Evolutionary conservation across 345 rosid species (phyloP).

Genomic region (Erodium maritimum): DNA sequence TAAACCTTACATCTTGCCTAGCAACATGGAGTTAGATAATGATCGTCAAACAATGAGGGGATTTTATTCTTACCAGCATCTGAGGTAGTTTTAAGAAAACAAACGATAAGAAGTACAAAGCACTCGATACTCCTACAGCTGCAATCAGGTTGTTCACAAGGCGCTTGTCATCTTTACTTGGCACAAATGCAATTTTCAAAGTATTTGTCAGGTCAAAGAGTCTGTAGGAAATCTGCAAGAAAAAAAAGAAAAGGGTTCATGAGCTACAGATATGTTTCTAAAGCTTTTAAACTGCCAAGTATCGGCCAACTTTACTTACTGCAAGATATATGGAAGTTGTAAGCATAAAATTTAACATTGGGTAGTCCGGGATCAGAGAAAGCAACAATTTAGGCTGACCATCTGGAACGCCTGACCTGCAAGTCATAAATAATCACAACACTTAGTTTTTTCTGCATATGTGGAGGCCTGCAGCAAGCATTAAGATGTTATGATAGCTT

Average conservation of each 20-base stretch:
- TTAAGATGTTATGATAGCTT: background rate
- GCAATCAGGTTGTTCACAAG: slow-evolving; percentile 55
- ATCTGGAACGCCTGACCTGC: slow-evolving; percentile 80
- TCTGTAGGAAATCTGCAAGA: slow-evolving; percentile 73
- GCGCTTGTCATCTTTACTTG: slow-evolving; percentile 75
- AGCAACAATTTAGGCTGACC: slow-evolving; percentile 93
- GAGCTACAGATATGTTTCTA: background rate
- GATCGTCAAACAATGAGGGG: background rate
- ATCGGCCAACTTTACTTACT: slow-evolving; percentile 32
- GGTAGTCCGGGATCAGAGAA: slow-evolving; percentile 78
- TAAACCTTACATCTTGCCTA: background rate
- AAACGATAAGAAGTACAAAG: slow-evolving; percentile 58
- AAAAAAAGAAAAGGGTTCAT: background rate
- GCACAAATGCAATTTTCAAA: slow-evolving; percentile 73
- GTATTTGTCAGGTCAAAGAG: slow-evolving; percentile 83
- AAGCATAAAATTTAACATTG: slow-evolving; percentile 87
- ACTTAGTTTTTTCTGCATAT: too few species aligned
- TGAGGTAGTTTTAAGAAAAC: slow-evolving; percentile 58
- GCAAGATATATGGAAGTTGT: slow-evolving; percentile 69
- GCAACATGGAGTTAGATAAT: too few species aligned
- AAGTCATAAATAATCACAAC: slow-evolving; percentile 11
- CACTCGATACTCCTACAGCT: slow-evolving; percentile 40
- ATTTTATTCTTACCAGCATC: slow-evolving; percentile 48
- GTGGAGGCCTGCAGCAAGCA: too few species aligned
- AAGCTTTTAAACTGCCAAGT: slow-evolving; percentile 3